Evolutionary conservation across 2,329 filamentous ascomycete species (phyloP).

Genomic region (Nectriaceae sp.): DNA sequence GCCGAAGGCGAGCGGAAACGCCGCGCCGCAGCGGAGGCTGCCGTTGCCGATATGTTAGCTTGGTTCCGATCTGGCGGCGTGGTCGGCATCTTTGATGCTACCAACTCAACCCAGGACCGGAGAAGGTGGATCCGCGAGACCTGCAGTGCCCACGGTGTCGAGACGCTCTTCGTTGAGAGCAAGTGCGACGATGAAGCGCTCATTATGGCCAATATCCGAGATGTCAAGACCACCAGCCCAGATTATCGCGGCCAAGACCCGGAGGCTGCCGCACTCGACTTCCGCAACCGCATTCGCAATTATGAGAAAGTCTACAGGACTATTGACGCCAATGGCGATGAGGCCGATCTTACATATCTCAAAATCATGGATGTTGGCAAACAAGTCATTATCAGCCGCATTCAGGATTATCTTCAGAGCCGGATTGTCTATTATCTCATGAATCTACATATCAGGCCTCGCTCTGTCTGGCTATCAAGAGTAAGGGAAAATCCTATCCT

Average conservation of each 20-base stretch:
- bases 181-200: conserved; percentile 95
- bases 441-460: conserved; percentile 95
- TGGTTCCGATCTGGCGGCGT: conserved; percentile 85
- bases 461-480: conserved; percentile 94
- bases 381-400: conserved; percentile 96
- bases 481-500: conserved; percentile 50
- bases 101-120: conserved; percentile 89
- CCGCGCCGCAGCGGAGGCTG: conserved; percentile 85
- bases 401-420: conserved; percentile 95
- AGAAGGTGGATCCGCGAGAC: conserved; percentile 88
- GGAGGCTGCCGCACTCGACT: conserved; percentile 86
- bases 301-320: conserved; percentile 98
- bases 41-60: conserved; percentile 87
- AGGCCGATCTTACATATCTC: conserved; percentile 87
- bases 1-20: conserved; percentile 87
- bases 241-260: conserved; percentile 95
- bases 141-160: conserved; percentile 74
- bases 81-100: conserved; percentile 93
- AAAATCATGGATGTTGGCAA: conserved; percentile 97
- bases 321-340: conserved; percentile 77
- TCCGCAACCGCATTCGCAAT: conserved; percentile 90
- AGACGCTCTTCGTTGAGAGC: conserved; percentile 94
- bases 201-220: conserved; percentile 97
- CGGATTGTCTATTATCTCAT: conserved; percentile 97
- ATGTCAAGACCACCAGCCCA: conserved; percentile 95